Evolutionary conservation across 2,329 filamentous ascomycete species (phyloP).

Genomic region (Fusarium coffeatum): DNA sequence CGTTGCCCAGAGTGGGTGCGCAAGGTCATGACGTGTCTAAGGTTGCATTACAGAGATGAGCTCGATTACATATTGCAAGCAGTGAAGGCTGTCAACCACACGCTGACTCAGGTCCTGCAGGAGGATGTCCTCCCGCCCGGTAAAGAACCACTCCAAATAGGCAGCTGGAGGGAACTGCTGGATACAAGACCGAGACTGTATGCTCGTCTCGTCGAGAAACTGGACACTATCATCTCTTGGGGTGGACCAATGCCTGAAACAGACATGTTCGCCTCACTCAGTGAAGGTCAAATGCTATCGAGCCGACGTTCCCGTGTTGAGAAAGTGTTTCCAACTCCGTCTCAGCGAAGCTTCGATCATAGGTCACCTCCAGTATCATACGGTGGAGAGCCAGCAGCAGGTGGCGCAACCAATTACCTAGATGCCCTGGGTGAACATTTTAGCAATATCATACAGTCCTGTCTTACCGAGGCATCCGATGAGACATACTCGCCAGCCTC

Average conservation of each 20-base stretch:
- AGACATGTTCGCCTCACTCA: not conserved
- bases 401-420: not conserved
- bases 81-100: not conserved
- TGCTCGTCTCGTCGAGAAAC: not conserved
- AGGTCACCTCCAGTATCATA: not conserved
- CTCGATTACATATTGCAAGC: not conserved
- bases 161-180: not conserved
- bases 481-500: not conserved
- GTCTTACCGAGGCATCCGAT: not conserved
- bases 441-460: not conserved
- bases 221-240: not conserved
- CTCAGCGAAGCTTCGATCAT: not conserved
- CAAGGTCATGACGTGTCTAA: not conserved
- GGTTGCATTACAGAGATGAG: not conserved
- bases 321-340: not conserved
- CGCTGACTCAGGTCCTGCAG: not conserved
- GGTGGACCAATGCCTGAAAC: not conserved
- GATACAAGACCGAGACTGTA: not conserved
- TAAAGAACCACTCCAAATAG: not conserved
- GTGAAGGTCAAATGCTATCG: too few species aligned
- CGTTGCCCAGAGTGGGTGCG: not conserved
- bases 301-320: too few species aligned
- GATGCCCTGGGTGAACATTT: not conserved
- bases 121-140: not conserved
- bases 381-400: too few species aligned